Evolutionary conservation across 1,284 basidiomycete species (phyloP).

Genomic region (Ustilago vetiveriae): DNA sequence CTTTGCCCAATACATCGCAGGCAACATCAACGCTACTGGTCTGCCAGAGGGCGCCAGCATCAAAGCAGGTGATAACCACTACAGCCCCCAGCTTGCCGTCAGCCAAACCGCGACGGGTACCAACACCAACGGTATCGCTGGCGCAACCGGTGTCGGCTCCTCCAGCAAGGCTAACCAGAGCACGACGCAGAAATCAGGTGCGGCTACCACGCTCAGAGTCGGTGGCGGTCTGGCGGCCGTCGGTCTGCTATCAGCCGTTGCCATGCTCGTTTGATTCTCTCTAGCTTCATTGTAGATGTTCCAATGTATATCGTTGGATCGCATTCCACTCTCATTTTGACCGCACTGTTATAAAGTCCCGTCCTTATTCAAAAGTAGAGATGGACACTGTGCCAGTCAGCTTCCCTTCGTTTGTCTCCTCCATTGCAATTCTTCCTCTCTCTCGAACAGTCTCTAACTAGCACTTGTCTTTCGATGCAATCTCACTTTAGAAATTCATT

Average conservation of each 20-base stretch:
- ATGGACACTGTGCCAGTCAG: no score
- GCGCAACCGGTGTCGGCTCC: not conserved
- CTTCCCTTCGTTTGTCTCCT: no score
- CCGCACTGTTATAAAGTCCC: no score
- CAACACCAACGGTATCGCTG: constrained; percentile 12
- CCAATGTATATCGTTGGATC: no score
- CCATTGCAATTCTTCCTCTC: no score
- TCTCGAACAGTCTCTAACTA: no score
- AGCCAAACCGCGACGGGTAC: constrained; percentile 24
- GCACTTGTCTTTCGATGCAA: no score
- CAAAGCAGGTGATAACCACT: constrained; percentile 29
- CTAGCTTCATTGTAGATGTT: no score
- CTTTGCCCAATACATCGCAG: constrained; percentile 55
- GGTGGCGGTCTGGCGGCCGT: constrained; percentile 9
- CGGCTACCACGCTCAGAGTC: constrained; percentile 2
- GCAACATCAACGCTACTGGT: constrained; percentile 55
- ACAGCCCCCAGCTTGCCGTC: constrained; percentile 24
- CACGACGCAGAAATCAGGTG: no score
- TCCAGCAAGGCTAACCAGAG: not conserved
- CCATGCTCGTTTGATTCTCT: constrained; percentile 20
- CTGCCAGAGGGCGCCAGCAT: constrained; percentile 44
- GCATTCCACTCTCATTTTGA: no score
- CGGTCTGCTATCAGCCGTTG: constrained; percentile 14
- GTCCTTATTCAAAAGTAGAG: no score
- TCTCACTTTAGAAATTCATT: no score